These are phyloP conservation scores for Amauroascus niger DNA, from an alignment of 2,329 filamentous ascomycete genomes.

Conservation along the genomic window DNA sequence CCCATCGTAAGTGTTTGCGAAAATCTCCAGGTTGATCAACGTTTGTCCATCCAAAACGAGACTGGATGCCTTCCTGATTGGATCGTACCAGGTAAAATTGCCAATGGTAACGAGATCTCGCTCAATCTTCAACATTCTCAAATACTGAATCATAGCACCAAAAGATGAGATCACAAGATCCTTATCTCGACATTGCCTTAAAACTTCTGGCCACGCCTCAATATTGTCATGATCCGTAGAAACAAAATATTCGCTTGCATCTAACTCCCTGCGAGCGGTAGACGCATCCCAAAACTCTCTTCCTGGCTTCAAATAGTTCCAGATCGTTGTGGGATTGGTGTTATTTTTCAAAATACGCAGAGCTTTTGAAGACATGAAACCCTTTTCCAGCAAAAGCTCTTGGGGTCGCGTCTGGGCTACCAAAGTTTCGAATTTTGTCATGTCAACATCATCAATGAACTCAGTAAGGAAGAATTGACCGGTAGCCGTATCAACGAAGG, in stretches of 20 bases:
- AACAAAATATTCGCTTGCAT: slow-evolving; percentile 68
- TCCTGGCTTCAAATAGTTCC: slow-evolving; percentile 81
- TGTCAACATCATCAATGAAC: slow-evolving; percentile 81
- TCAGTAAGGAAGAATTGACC: slow-evolving; percentile 90
- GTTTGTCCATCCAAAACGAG: slow-evolving; percentile 92
- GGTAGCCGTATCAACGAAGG: slow-evolving; percentile 91
- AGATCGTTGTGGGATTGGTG: slow-evolving; percentile 81
- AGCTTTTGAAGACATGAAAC: slow-evolving; percentile 73
- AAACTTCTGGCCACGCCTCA: slow-evolving; percentile 65
- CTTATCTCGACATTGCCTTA: slow-evolving; percentile 64
- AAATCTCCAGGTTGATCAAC: slow-evolving; percentile 94
- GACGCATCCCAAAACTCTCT: slow-evolving; percentile 90
- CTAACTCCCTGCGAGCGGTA: slow-evolving; percentile 68
- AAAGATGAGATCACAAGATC: slow-evolving; percentile 82
- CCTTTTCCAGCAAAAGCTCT: slow-evolving; percentile 83
- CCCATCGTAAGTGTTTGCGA: slow-evolving; percentile 84
- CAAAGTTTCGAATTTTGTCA: slow-evolving; percentile 96
- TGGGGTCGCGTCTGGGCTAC: slow-evolving; percentile 84
- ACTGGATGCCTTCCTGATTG: slow-evolving; percentile 81
- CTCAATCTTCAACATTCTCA: slow-evolving; percentile 80
- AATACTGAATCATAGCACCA: slow-evolving; percentile 78
- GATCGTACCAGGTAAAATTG: slow-evolving; percentile 85
- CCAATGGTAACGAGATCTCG: slow-evolving; percentile 75
- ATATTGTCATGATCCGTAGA: slow-evolving; percentile 47
- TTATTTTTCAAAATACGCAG: slow-evolving; percentile 93